phyloP scores from a whole-genome alignment of 352 stramenopile genomes.

The Thalassiosira oceanica region DNA sequence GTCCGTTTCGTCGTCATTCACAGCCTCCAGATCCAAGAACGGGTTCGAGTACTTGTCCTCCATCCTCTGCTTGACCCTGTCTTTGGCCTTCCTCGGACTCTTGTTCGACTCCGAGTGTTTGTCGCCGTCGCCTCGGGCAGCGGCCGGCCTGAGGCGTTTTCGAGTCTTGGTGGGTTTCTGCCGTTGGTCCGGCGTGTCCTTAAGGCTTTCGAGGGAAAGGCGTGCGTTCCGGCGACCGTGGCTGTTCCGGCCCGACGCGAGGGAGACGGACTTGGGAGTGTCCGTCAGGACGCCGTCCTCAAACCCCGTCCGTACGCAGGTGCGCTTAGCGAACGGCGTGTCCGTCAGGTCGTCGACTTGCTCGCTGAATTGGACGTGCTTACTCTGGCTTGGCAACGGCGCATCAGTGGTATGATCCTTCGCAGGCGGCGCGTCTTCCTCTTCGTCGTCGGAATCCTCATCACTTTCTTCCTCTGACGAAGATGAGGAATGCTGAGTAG shows the following conservation, averaged over 20 bases:
- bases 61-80: slow-evolving; percentile 35
- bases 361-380: not conserved
- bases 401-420: not conserved
- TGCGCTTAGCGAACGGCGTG: slow-evolving; percentile 14
- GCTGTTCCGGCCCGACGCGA: not conserved
- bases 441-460: not conserved
- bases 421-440: not conserved
- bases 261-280: not conserved
- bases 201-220: not conserved
- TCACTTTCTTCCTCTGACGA: slow-evolving; percentile 28
- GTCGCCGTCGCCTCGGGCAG: not conserved
- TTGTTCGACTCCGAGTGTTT: slow-evolving; percentile 9
- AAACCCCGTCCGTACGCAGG: too few relatives aligned
- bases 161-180: not conserved
- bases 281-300: too few relatives aligned
- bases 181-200: not conserved
- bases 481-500: slow-evolving; percentile 49
- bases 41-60: slow-evolving; percentile 39
- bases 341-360: slow-evolving; percentile 24
- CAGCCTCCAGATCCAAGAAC: slow-evolving; percentile 51
- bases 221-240: not conserved
- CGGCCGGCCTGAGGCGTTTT: slow-evolving; percentile 28
- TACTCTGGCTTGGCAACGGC: not conserved
- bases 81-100: slow-evolving; percentile 12
- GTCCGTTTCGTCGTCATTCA: slow-evolving; percentile 45